Evolutionary conservation across 768 basidiomycete species (phyloP).

Genomic region (Trametes sanguinea): DNA sequence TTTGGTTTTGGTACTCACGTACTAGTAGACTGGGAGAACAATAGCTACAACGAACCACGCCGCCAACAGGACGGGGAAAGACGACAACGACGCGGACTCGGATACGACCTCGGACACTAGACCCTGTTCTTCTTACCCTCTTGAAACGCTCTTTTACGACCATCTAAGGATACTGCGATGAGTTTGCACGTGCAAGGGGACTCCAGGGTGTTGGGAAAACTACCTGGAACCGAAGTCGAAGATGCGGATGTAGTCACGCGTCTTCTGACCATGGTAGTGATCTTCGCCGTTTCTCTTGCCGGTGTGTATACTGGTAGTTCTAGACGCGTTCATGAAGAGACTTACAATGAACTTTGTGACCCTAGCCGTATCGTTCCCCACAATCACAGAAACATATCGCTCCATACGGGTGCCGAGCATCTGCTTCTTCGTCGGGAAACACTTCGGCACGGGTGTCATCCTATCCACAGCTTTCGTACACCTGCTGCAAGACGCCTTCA

Average conservation of each 20-base stretch:
- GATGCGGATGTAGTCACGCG: slow-evolving; percentile 12
- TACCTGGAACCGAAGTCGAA: neutral
- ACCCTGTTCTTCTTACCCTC: neutral
- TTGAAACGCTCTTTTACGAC: too few relatives aligned
- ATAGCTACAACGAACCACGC: too few relatives aligned
- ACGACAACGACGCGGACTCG: too few relatives aligned
- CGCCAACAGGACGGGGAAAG: too few relatives aligned
- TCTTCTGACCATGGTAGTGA: slow-evolving; percentile 46
- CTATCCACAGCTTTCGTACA: slow-evolving; percentile 83
- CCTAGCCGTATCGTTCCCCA: slow-evolving; percentile 72
- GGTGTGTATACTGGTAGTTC: slow-evolving; percentile 45
- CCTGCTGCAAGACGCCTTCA: slow-evolving; percentile 75
- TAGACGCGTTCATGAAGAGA: neutral
- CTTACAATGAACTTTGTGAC: neutral
- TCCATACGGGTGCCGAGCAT: slow-evolving; percentile 64
- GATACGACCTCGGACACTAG: too few relatives aligned
- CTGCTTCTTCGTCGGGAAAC: slow-evolving; percentile 83
- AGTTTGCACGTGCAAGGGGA: neutral
- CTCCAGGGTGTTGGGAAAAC: slow-evolving; percentile 5
- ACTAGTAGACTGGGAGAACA: too few relatives aligned
- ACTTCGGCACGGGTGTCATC: slow-evolving; percentile 86
- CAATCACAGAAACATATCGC: slow-evolving; percentile 55
- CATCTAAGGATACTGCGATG: too few relatives aligned
- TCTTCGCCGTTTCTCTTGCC: slow-evolving; percentile 60
- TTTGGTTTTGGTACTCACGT: too few relatives aligned